Evolutionary conservation across 108 stramenopile genomes (phyloP).

Genomic region (Cyclotella kingstonii): DNA sequence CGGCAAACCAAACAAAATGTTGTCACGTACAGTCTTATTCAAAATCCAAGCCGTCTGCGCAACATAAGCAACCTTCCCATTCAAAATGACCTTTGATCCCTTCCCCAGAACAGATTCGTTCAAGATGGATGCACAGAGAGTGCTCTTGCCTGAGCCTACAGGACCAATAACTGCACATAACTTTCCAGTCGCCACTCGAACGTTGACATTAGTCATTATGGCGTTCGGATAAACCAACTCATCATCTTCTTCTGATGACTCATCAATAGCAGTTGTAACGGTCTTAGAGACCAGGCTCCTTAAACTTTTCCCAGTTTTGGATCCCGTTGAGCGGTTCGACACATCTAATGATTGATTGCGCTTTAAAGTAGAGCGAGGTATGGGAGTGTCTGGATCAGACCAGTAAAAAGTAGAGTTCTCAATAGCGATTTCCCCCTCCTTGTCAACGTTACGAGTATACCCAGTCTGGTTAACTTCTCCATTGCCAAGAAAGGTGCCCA

Average conservation of each 20-base stretch:
- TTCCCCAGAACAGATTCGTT: slow-evolving; percentile 70
- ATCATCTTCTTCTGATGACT: slow-evolving; percentile 10
- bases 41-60: slow-evolving; percentile 92
- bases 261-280: background rate
- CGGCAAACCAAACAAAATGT: slow-evolving; percentile 89
- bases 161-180: slow-evolving; percentile 83
- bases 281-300: background rate
- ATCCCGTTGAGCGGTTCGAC: slow-evolving; percentile 11
- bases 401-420: slow-evolving; percentile 67
- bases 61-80: slow-evolving; percentile 75
- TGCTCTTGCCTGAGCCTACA: slow-evolving; percentile 83
- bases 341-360: slow-evolving; percentile 12
- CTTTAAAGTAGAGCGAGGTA: slow-evolving; percentile 21
- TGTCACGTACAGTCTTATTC: slow-evolving; percentile 90
- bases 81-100: slow-evolving; percentile 39
- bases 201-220: slow-evolving; percentile 40
- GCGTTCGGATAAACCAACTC: slow-evolving; percentile 49
- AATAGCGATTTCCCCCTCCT: slow-evolving; percentile 46
- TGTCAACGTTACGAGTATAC: slow-evolving; percentile 41
- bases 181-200: slow-evolving; percentile 58
- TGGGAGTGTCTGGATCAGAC: slow-evolving; percentile 57
- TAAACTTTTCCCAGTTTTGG: background rate
- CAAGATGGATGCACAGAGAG: slow-evolving; percentile 69
- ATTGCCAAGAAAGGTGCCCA: slow-evolving; percentile 36
- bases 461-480: slow-evolving; percentile 40